Conservation (phyloP, 768 basidiomycete species). For the Cubamyces lactineus region DNA sequence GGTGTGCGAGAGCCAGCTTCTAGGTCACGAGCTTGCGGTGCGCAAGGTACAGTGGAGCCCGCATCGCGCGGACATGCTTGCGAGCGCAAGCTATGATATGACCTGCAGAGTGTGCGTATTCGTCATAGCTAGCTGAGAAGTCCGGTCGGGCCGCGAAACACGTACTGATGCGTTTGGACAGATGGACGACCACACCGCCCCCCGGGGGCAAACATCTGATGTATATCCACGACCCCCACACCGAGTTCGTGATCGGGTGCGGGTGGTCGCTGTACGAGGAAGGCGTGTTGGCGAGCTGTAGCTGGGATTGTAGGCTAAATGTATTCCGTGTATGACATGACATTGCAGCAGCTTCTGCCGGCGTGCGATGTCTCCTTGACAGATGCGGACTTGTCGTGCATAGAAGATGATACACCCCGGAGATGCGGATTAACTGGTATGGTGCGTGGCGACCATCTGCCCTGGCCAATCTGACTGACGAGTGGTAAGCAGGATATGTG, state of each 20-base stretch:
- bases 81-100: conserved; percentile 91
- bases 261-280: conserved; percentile 93
- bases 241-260: conserved; percentile 93
- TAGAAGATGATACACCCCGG: no score
- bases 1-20: conserved; percentile 65
- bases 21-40: conserved; percentile 90
- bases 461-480: no score
- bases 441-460: no score
- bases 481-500: no score
- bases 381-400: no score
- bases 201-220: conserved; percentile 55
- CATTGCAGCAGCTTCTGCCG: not conserved
- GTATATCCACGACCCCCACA: conserved; percentile 84
- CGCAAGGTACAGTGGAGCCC: conserved; percentile 90
- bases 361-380: not conserved
- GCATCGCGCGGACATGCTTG: conserved; percentile 70
- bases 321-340: conserved; percentile 54
- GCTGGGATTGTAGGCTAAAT: conserved; percentile 88
- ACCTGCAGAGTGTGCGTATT: conserved; percentile 84
- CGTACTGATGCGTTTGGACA: conserved; percentile 17
- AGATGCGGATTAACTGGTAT: no score
- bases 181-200: conserved; percentile 74
- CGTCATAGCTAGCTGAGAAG: not conserved
- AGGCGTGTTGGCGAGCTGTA: conserved; percentile 84
- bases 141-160: not conserved